Evolutionary conservation across 2,329 filamentous ascomycete genomes (phyloP).

Genomic region (Penicillium sp.): DNA sequence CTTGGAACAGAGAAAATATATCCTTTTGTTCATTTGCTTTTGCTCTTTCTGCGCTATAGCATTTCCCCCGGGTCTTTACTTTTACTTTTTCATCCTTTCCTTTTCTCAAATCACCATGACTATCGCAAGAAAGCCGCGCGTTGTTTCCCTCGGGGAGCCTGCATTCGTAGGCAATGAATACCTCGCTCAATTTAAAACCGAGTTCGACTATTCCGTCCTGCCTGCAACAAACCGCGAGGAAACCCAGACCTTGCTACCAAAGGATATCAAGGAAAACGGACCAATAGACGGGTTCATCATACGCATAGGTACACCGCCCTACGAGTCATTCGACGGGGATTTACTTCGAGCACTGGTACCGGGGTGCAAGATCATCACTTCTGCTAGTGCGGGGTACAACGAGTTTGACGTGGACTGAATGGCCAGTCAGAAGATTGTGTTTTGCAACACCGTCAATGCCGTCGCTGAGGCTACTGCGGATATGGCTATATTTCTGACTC

Average conservation of each 20-base stretch:
- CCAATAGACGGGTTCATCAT: constrained; percentile 51
- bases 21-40: too few species aligned
- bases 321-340: constrained; percentile 51
- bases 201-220: constrained; percentile 44
- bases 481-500: constrained; percentile 51
- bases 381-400: constrained; percentile 50
- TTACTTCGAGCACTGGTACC: constrained; percentile 44
- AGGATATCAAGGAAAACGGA: constrained; percentile 35
- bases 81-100: not conserved
- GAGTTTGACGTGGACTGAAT: constrained; percentile 49
- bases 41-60: not conserved
- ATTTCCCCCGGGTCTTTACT: not conserved
- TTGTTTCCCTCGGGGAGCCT: constrained; percentile 45
- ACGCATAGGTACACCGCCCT: constrained; percentile 51
- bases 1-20: too few species aligned
- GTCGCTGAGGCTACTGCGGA: constrained; percentile 55
- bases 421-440: constrained; percentile 46
- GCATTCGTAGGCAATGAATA: constrained; percentile 43
- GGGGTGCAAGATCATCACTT: constrained; percentile 47
- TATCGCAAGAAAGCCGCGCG: constrained; percentile 35
- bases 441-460: constrained; percentile 56
- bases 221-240: constrained; percentile 39
- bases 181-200: constrained; percentile 38
- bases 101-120: not conserved
- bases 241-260: constrained; percentile 38